Base-by-base conservation (phyloP, 208 protist genomes). In the Crithidia thermophila region DNA sequence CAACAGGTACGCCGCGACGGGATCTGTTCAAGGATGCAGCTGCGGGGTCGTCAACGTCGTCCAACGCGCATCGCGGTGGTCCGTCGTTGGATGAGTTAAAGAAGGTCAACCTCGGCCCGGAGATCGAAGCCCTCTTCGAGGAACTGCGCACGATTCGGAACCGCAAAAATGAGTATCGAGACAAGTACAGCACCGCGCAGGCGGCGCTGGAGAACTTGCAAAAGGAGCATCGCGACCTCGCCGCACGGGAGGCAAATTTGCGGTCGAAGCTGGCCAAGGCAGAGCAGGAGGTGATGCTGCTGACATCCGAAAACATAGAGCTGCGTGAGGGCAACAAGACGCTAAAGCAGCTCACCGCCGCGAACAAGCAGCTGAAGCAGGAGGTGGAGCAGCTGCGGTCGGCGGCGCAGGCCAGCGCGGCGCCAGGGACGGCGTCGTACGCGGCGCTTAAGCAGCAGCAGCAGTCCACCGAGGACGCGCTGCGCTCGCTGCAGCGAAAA, bases 261-360 rank as follows among this genome's bases (percentile, higher is more conserved):
- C 88, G 89, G 5, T 28, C 47, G 8, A 85, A 83, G 61, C 74
- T 96, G 42, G 27, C 75, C 14, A 85, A 85, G 57, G 80, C 79
- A 5, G 87, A 96, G 55, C 87, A 93, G 40, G 83, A 96, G 28
- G 81, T 94, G 6, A 73, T 94, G 69, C 82, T 94, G 39, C 83
- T 96, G 56, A 96, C 84, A 23, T 92, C 85, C 1, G 88, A 96
- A 65, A 93, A 90, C 75, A 90, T 96, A 81, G 79, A 92, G 50
- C 63, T 93, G 63, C 81, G 77, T 8, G 87, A 96, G 18, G 71
- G 65, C 52, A 77, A 66, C 53, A 85, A 82, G 63, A 56, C 72
- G 6, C 81, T 80, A 64, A 86, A 84, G 68, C 58, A 84, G 53
- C 71, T 88, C 21, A 62, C 50, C 11, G 63, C 73, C n/a, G 62